A percentile compares a stretch with the other conserved stretches of the same genome.
These are phyloP conservation scores for Eucalyptus guilfoylei DNA, from an alignment of 345 rosid species.

Conservation along the genomic window DNA sequence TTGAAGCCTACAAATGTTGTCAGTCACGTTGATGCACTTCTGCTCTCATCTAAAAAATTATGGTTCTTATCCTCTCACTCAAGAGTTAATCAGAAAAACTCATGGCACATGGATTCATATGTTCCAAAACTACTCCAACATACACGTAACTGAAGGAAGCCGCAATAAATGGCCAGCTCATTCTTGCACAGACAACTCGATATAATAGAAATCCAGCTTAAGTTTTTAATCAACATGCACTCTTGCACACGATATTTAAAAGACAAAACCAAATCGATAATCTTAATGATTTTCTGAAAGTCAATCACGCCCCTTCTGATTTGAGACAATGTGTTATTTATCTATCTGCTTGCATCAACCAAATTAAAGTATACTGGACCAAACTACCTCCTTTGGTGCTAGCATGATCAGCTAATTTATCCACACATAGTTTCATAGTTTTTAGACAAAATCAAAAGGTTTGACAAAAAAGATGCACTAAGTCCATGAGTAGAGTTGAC, in stretches of 20 bases:
- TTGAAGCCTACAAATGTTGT: not conserved
- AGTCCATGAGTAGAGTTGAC: not conserved
- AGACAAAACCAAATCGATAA: not conserved
- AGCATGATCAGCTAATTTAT: not conserved
- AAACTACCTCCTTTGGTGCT: not conserved
- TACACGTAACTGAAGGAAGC: not conserved
- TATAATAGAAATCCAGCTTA: not conserved
- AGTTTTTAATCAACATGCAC: not conserved
- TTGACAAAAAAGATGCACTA: not conserved
- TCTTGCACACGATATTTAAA: not conserved
- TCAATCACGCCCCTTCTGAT: not conserved
- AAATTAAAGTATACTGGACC: not conserved
- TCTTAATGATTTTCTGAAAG: not conserved
- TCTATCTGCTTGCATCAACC: not conserved
- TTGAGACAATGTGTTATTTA: not conserved
- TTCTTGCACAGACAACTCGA: not conserved
- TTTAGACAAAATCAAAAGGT: not conserved
- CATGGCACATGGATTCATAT: not conserved
- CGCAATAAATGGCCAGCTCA: not conserved
- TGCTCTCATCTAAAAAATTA: not conserved
- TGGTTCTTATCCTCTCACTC: not conserved
- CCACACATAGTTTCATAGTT: not conserved
- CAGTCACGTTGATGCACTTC: not conserved
- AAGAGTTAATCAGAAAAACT: not conserved
- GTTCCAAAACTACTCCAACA: not conserved